Percentiles rank a stretch among this genome's conserved stretches.
These are phyloP conservation scores for Stagonosporopsis vannaccii DNA, from an alignment of 2,329 filamentous ascomycete species.

Conservation along the genomic window DNA sequence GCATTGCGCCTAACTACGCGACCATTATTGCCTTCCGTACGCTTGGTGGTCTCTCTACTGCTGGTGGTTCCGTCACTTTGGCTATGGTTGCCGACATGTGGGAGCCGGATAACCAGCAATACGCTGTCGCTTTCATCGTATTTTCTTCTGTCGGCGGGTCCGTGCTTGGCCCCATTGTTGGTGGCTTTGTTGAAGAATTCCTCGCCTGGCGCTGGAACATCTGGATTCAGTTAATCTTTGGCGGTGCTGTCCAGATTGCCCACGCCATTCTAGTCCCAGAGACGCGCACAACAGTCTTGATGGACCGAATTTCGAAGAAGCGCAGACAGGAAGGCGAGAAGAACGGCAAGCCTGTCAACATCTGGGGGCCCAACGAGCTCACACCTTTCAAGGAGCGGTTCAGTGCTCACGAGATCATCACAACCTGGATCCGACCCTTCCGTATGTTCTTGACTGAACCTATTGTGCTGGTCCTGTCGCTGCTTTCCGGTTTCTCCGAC, in stretches of 20 bases:
- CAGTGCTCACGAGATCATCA: constrained; percentile 49
- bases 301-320: constrained; percentile 80
- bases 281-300: constrained; percentile 77
- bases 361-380: constrained; percentile 80
- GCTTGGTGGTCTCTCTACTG: constrained; percentile 57
- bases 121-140: constrained; percentile 59
- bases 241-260: constrained; percentile 70
- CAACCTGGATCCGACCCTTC: constrained; percentile 68
- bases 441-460: constrained; percentile 79
- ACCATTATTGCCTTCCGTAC: constrained; percentile 70
- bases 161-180: constrained; percentile 78
- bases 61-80: constrained; percentile 69
- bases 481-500: constrained; percentile 78
- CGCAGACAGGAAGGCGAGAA: constrained; percentile 69
- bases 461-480: constrained; percentile 73
- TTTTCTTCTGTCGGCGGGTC: constrained; percentile 82
- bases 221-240: constrained; percentile 87
- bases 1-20: constrained; percentile 75
- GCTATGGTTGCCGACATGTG: constrained; percentile 72
- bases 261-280: constrained; percentile 78
- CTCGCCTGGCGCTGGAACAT: constrained; percentile 80
- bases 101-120: constrained; percentile 24
- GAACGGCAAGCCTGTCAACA: constrained; percentile 64
- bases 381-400: constrained; percentile 47
- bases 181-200: constrained; percentile 74